Percentiles rank a stretch among this genome's conserved stretches.
These are phyloP conservation scores for Xylaria cubensis DNA, from an alignment of 495 filamentous ascomycete genomes.

Conservation along the genomic window DNA sequence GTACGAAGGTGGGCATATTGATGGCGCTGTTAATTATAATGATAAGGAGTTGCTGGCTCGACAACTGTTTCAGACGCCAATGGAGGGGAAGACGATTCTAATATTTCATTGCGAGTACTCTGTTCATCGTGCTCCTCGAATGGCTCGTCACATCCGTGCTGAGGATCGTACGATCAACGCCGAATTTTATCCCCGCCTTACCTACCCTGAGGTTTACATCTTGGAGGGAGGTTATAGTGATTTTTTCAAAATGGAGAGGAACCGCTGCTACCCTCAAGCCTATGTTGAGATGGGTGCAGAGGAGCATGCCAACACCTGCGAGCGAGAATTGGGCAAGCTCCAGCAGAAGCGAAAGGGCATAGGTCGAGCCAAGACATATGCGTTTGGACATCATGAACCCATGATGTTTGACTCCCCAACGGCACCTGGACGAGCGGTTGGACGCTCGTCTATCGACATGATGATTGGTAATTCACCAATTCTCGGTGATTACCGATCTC, in stretches of 20 bases:
- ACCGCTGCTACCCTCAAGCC: conserved; percentile 87
- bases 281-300: conserved; percentile 95
- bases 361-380: conserved; percentile 89
- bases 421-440: conserved; percentile 60
- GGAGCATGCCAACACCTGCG: conserved; percentile 88
- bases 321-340: conserved; percentile 90
- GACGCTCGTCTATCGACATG: conserved; percentile 50
- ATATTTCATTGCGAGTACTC: conserved; percentile 99
- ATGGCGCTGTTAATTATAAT: conserved; percentile 91
- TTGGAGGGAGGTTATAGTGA: conserved; percentile 94
- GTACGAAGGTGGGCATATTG: conserved; percentile 94
- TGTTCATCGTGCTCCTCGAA: conserved; percentile 94
- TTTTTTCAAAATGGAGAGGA: conserved; percentile 80
- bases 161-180: conserved; percentile 84
- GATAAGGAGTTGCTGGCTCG: conserved; percentile 85
- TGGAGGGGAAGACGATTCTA: conserved; percentile 73
- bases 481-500: conserved; percentile 58
- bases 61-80: conserved; percentile 72
- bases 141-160: conserved; percentile 87
- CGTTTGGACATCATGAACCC: conserved; percentile 74
- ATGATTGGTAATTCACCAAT: conserved; percentile 61
- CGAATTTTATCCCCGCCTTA: conserved; percentile 82
- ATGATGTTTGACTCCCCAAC: conserved; percentile 81
- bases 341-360: conserved; percentile 79
- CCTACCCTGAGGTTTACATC: conserved; percentile 96